These are phyloP conservation scores for Eucalyptus viminalis DNA, from an alignment of 345 rosid species.

Conservation along the genomic window DNA sequence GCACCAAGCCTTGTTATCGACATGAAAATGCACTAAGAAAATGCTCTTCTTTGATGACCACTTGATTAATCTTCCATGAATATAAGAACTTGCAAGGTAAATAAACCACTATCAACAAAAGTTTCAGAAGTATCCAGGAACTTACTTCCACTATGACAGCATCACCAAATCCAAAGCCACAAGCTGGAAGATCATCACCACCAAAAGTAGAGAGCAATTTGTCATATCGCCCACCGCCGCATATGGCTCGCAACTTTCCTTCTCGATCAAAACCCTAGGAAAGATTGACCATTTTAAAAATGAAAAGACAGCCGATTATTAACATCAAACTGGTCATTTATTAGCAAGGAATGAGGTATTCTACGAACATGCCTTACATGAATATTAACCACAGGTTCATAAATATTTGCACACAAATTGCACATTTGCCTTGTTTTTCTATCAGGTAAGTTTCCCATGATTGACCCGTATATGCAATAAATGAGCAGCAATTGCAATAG, in stretches of 20 bases:
- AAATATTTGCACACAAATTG: background rate
- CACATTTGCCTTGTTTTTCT: background rate
- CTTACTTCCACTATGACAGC: conserved; percentile 92
- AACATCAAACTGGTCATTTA: background rate
- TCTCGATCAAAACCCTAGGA: conserved; percentile 73
- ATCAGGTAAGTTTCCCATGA: background rate
- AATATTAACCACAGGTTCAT: background rate
- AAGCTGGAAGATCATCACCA: conserved; percentile 89
- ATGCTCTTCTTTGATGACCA: background rate
- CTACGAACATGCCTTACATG: background rate
- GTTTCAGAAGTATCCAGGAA: background rate
- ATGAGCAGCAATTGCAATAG: background rate
- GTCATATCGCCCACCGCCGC: conserved; percentile 94
- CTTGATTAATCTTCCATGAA: background rate
- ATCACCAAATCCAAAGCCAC: conserved; percentile 98
- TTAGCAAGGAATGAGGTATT: background rate
- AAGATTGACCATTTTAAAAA: background rate
- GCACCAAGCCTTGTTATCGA: background rate
- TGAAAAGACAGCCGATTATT: background rate
- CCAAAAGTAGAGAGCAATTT: conserved; percentile 80
- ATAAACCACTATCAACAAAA: background rate
- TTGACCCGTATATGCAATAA: background rate
- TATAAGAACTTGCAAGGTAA: background rate
- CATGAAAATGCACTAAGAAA: background rate
- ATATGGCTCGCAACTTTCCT: conserved; percentile 83